Evolutionary conservation across 305 asterid species (phyloP), one percentile per base, ranked within the genome.

Genomic region (Fraxinus albicans): DNA sequence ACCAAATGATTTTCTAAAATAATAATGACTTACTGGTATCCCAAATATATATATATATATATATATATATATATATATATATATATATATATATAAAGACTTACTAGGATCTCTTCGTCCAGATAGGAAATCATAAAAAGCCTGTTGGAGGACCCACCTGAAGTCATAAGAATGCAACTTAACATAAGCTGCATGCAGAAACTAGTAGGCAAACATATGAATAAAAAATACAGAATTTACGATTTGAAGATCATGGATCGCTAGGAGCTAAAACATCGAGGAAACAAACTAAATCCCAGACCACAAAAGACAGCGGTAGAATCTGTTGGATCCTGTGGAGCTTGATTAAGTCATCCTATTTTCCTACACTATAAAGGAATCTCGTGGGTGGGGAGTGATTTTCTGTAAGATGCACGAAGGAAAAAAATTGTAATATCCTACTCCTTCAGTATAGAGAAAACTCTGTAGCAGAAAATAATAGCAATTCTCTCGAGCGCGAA

Each of bases 41-140:
- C 91, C 97, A 4, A 44, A 44, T 9, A 42, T 6, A 36, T 1
- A 36, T 42, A 42, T 9, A 21, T n/a, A 34, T 78, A 35, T 19
- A 25, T 2, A 53, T n/a, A n/a, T n/a, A 44, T 9, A 42, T 6
- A 36, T 1, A 36, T 42, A 42, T 9, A 44, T 9, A 42, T 6
- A 36, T 1, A 36, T 42, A 42, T 9, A 21, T n/a, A 34, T 78
- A 35, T 19, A 25, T 2, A 53, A 80, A 53, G 75, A 86, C 92
- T 84, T 84, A 94, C 98, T 89, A 94, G 86, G 85, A 94, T 91
- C 89, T 92, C 98, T 1, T 94, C 98, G 79, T 92, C 97, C 55
- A 94, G 96, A 87, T 94, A 94, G 35, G 98, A 92, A 58, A 94
- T 92, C 93, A 94, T 86, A 82, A 92, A 90, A 38, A 90, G 86